Percentiles rank a stretch among this genome's conserved stretches.
These are phyloP conservation scores for Candida glucosophila DNA, from an alignment of 1,139 yeast species.

Conservation along the genomic window DNA sequence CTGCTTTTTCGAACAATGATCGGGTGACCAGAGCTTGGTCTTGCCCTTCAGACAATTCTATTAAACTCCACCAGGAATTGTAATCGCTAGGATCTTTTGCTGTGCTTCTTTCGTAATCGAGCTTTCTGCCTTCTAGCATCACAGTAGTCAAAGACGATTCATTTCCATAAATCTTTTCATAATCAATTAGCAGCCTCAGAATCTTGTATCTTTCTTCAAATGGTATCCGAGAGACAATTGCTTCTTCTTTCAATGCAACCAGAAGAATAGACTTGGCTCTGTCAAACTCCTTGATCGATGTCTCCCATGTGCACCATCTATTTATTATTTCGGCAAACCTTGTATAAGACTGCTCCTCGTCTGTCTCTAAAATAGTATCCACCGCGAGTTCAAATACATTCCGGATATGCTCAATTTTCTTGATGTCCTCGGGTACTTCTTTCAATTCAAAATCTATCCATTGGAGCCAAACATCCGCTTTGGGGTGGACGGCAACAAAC, in stretches of 20 bases:
- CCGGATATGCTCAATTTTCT: conserved; percentile 32
- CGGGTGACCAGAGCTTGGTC: conserved; percentile 16
- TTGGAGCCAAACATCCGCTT: conserved; percentile 51
- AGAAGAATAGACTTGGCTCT: conserved; percentile 59
- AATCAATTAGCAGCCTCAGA: conserved; percentile 42
- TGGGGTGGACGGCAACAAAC: conserved; percentile 47
- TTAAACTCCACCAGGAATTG: conserved; percentile 76
- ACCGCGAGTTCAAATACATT: conserved; percentile 62
- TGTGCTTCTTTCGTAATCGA: conserved; percentile 45
- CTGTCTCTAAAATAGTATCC: conserved; percentile 34
- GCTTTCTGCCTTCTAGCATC: conserved; percentile 44
- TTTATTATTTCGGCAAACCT: conserved; percentile 22
- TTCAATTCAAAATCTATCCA: conserved; percentile 31
- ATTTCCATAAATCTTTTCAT: conserved; percentile 61
- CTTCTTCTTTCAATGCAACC: conserved; percentile 35
- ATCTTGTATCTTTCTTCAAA: conserved; percentile 29
- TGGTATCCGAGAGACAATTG: conserved; percentile 24
- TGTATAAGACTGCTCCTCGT: conserved; percentile 9
- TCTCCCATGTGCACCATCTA: conserved; percentile 71
- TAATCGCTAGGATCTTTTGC: conserved; percentile 45
- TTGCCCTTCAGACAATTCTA: conserved; percentile 37
- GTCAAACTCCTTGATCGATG: conserved; percentile 50
- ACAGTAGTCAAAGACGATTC: conserved; percentile 44
- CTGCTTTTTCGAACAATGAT: conserved; percentile 39
- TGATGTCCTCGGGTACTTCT: conserved; percentile 6